phyloP scores from a whole-genome alignment of 1,284 basidiomycete species.

The Cryptococcus amylolentus region DNA sequence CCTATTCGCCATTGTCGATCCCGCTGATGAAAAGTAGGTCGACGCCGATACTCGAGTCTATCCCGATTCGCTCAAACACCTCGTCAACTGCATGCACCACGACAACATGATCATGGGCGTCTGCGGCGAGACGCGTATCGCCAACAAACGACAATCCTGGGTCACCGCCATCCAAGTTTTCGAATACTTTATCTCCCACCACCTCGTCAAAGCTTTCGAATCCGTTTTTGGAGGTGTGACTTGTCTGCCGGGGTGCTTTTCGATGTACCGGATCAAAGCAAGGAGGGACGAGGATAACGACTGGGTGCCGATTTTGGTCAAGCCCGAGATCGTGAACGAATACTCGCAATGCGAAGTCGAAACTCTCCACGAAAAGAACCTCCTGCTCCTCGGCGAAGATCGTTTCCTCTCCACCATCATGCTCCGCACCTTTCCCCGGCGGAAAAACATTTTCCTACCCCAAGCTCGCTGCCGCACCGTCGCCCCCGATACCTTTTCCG shows the following conservation, averaged over 20 bases:
- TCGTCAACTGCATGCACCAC: slow-evolving; percentile 97
- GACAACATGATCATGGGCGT: slow-evolving; percentile 99
- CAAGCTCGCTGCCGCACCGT: slow-evolving; percentile 93
- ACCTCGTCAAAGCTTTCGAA: slow-evolving; percentile 96
- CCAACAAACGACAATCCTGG: slow-evolving; percentile 97
- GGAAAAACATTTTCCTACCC: slow-evolving; percentile 99
- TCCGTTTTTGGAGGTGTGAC: slow-evolving; percentile 99
- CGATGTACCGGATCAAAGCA: slow-evolving; percentile 98
- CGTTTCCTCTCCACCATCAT: slow-evolving; percentile 95
- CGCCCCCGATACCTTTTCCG: slow-evolving; percentile 89
- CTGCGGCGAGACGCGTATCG: slow-evolving; percentile 96
- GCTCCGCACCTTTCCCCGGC: slow-evolving; percentile 91
- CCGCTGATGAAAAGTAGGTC: slow-evolving; percentile 58
- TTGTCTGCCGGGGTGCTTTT: slow-evolving; percentile 98
- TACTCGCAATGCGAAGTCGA: slow-evolving; percentile 92
- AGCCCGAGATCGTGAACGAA: slow-evolving; percentile 95
- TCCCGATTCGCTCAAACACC: slow-evolving; percentile 74
- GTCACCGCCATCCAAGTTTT: slow-evolving; percentile 96
- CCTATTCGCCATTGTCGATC: neutral
- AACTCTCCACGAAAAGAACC: slow-evolving; percentile 96
- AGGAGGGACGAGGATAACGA: slow-evolving; percentile 81
- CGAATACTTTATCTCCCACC: slow-evolving; percentile 99
- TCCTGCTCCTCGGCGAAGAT: slow-evolving; percentile 95
- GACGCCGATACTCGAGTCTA: slow-evolving; percentile 96
- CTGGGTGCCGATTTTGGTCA: slow-evolving; percentile 96